Evolutionary conservation across 2,329 filamentous ascomycete genomes (phyloP), one percentile per base, ranked within the genome.

Genomic region (Cladosporium sp.): DNA sequence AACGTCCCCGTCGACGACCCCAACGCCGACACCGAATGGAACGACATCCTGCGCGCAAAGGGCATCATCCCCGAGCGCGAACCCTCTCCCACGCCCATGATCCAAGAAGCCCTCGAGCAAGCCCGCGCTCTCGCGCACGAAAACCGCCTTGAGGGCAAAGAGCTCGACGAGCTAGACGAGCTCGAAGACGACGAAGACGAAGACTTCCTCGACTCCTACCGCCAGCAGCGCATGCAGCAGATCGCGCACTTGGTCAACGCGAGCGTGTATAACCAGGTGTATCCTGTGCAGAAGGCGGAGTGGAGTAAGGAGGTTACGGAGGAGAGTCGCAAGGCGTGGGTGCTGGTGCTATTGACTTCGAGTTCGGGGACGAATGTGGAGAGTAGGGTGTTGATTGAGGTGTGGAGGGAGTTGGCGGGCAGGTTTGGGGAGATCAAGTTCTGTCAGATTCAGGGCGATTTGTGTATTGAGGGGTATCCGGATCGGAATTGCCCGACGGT

Each of bases 11-110:
- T 99, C 71, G 92, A 96, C 76, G 90, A 98, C 76, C 94, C 94
- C 34, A 96, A 98, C 76, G 95, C 93, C 68, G 95, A 99, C 77
- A 99, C 95, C 69, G 95, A 99, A 89, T 99, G 95, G 95, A 99
- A 99, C 78, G 95, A 99, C 72, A 99, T 99, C 75, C 88, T 99
- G 65, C 91, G 95, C 72, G 96, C 96, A 79, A 93, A 99, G 82
- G 92, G 93, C 70, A 85, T 99, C 70, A 98, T 99, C 68, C 95
- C 95, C n/a, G 93, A 98, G 77, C 98, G 97, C 77, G 93, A 94
- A 0, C 93, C 93, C 3, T 97, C 94, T 54, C 95, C 95, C 2
- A 97, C 95, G 2, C 93, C 93, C 7, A 89, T 97, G 81, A 97
- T 99, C 73, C 91, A 99, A 80, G 94, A 98, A 82, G 95, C 95